Evolutionary conservation across 768 basidiomycete genomes (phyloP).

Genomic region (Lentinula lateritia): DNA sequence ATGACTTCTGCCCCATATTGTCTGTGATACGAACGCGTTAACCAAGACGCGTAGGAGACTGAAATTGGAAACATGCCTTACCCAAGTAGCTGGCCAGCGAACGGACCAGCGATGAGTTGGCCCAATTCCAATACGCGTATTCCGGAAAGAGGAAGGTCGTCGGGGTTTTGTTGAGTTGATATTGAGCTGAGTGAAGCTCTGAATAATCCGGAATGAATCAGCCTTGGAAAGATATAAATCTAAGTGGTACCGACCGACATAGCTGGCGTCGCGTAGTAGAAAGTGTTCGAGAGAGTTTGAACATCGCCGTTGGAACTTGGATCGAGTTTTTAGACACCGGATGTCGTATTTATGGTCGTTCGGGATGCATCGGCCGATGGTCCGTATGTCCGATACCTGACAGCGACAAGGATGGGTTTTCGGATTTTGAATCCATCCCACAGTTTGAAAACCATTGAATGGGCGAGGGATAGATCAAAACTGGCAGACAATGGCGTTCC

Average conservation of each 20-base stretch:
- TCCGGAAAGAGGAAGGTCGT: constrained; percentile 52
- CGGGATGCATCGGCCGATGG: not conserved
- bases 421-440: not conserved
- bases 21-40: constrained; percentile 22
- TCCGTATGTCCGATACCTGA: not conserved
- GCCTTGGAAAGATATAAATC: not conserved
- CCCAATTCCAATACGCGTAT: constrained; percentile 65
- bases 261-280: not conserved
- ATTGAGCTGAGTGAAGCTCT: not conserved
- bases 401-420: not conserved
- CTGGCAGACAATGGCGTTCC: not conserved
- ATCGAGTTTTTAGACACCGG: not conserved
- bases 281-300: not conserved
- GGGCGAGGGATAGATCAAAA: too few species aligned
- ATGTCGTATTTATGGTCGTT: not conserved
- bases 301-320: not conserved
- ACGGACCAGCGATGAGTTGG: constrained; percentile 68
- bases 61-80: constrained; percentile 19
- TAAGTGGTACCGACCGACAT: not conserved
- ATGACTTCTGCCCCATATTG: constrained; percentile 72
- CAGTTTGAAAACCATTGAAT: too few species aligned
- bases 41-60: not conserved
- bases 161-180: constrained; percentile 12
- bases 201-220: not conserved
- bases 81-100: constrained; percentile 70